Conservation (phyloP, 805 yeast species). For the Kodamaea jinghongensis region DNA sequence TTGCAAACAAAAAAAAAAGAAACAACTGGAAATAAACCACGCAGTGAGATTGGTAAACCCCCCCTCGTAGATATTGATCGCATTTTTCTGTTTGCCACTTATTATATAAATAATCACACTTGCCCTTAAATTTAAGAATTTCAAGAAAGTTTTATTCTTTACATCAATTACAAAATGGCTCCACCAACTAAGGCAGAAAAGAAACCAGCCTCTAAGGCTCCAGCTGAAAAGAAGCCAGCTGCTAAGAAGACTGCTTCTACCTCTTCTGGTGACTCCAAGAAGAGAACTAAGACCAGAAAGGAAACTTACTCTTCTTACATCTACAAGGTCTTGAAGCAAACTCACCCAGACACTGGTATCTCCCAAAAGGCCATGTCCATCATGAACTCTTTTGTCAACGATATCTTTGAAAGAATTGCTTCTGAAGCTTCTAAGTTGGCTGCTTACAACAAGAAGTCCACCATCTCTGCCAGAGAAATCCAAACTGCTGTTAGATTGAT, state of each 20-base stretch:
- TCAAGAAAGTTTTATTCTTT: slow-evolving; percentile 6
- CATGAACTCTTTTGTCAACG: slow-evolving; percentile 97
- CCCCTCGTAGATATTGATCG: neutral
- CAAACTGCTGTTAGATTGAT: slow-evolving; percentile 98
- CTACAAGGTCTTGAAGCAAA: slow-evolving; percentile 97
- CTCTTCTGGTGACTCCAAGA: slow-evolving; percentile 74
- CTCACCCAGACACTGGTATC: slow-evolving; percentile 99
- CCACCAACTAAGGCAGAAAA: slow-evolving; percentile 50
- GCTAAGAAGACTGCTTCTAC: slow-evolving; percentile 93
- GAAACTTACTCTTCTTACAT: slow-evolving; percentile 97
- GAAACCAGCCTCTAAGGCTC: slow-evolving; percentile 93
- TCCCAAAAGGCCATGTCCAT: slow-evolving; percentile 98
- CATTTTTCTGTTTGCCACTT: slow-evolving; percentile 2
- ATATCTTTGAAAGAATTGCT: slow-evolving; percentile 97
- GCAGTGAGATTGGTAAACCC: too few relatives aligned
- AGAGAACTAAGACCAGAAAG: slow-evolving; percentile 94
- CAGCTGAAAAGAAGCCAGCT: slow-evolving; percentile 90
- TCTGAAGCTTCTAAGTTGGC: slow-evolving; percentile 97
- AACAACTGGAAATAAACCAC: too few relatives aligned
- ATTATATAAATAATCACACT: slow-evolving; percentile 4
- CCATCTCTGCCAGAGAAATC: slow-evolving; percentile 97
- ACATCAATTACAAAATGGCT: slow-evolving; percentile 16
- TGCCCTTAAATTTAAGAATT: slow-evolving; percentile 1
- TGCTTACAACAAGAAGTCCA: slow-evolving; percentile 97
- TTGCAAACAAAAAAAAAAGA: too few relatives aligned